Conservation (phyloP, 1,139 yeast genomes). For the Diutina siamensis region DNA sequence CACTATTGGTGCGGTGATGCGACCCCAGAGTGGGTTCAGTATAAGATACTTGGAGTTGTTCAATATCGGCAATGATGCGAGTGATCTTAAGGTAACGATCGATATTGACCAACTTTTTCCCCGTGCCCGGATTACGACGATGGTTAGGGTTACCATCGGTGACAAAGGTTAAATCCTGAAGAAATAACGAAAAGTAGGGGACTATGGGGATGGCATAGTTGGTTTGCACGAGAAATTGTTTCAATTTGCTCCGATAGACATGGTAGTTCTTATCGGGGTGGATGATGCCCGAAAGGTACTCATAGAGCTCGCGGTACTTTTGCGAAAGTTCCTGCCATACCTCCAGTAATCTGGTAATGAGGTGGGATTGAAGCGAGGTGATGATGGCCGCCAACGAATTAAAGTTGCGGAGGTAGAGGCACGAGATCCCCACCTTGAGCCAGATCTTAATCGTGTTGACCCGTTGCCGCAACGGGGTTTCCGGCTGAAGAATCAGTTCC, state of each 20-base stretch:
- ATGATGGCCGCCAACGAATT: constrained; percentile 84
- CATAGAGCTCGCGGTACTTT: constrained; percentile 55
- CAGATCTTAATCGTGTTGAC: constrained; percentile 60
- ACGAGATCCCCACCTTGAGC: constrained; percentile 78
- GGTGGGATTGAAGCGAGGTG: constrained; percentile 74
- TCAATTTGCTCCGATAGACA: constrained; percentile 60
- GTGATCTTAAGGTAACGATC: constrained; percentile 74
- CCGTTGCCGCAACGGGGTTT: constrained; percentile 36
- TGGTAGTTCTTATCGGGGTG: constrained; percentile 79
- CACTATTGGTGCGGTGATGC: not conserved
- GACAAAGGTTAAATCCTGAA: constrained; percentile 80
- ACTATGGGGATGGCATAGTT: constrained; percentile 61
- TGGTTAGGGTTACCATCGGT: constrained; percentile 77
- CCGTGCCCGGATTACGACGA: constrained; percentile 9
- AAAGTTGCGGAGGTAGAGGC: constrained; percentile 69
- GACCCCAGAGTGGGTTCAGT: not conserved
- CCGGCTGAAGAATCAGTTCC: constrained; percentile 59
- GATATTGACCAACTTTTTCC: constrained; percentile 56
- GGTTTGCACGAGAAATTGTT: constrained; percentile 39
- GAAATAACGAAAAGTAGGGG: constrained; percentile 74
- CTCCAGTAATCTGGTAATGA: constrained; percentile 53
- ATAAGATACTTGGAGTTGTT: constrained; percentile 63
- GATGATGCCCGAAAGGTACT: constrained; percentile 56
- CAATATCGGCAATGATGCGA: constrained; percentile 65
- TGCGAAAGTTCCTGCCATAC: constrained; percentile 60